Evolutionary conservation across 306 rosid genomes (phyloP).

Genomic region (Rubus parviflorus): DNA sequence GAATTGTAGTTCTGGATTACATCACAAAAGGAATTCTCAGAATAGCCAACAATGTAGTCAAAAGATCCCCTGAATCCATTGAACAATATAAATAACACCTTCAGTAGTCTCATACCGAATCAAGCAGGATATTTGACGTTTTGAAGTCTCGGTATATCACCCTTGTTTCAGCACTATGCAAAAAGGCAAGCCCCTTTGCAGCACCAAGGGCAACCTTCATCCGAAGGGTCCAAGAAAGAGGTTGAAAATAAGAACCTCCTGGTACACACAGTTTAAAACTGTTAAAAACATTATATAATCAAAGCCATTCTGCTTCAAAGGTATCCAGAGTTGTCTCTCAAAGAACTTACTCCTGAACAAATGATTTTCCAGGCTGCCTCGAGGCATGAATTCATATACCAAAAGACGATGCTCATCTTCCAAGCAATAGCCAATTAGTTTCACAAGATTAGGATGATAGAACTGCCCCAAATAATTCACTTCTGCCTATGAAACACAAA

Average conservation of each 20-base stretch:
- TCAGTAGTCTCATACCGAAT: conserved; percentile 35
- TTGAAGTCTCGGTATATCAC: conserved; percentile 57
- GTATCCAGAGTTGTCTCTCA: background rate
- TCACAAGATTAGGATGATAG: conserved; percentile 48
- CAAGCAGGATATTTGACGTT: conserved; percentile 46
- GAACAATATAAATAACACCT: background rate
- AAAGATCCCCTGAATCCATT: background rate
- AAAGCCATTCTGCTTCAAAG: background rate
- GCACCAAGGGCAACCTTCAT: conserved; percentile 57
- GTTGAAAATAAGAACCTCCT: conserved; percentile 60
- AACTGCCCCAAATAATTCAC: conserved; percentile 55
- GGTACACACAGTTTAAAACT: background rate
- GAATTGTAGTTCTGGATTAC: conserved; percentile 45
- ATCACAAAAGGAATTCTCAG: background rate
- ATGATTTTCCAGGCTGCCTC: conserved; percentile 60
- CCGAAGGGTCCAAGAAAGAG: conserved; percentile 56
- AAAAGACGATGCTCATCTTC: conserved; percentile 54
- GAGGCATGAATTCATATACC: conserved; percentile 57
- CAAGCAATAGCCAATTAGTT: conserved; percentile 51
- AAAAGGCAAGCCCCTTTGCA: conserved; percentile 53
- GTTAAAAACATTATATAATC: background rate
- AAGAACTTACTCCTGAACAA: conserved; percentile 48
- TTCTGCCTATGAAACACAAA: conserved; percentile 42
- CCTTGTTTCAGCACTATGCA: conserved; percentile 47
- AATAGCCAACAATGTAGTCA: background rate